Conservation (phyloP, 345 rosid genomes). For the Zanthoxylum bungeanum region DNA sequence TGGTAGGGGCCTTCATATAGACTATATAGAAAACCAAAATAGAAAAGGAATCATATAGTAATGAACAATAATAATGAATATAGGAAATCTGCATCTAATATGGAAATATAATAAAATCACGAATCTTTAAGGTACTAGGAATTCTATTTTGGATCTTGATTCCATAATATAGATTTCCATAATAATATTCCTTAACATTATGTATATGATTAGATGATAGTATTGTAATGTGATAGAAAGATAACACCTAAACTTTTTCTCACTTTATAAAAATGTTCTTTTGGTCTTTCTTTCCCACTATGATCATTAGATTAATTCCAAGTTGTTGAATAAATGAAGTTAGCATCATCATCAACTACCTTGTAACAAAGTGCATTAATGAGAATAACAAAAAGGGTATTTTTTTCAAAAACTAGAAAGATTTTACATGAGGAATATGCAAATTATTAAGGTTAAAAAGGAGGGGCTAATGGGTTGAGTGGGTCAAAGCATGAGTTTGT, state of each 20-base stretch:
- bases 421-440: background rate
- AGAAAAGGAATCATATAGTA: too few relatives aligned
- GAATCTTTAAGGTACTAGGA: too few relatives aligned
- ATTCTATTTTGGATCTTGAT: too few relatives aligned
- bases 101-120: too few relatives aligned
- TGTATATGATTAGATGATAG: background rate
- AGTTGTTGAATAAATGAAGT: constrained; percentile 15
- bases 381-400: constrained; percentile 12
- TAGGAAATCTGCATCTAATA: too few relatives aligned
- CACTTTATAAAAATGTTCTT: too few relatives aligned
- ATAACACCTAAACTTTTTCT: background rate
- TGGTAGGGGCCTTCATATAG: too few relatives aligned
- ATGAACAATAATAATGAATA: too few relatives aligned
- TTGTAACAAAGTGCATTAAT: constrained; percentile 19
- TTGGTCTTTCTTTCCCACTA: background rate
- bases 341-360: constrained; percentile 27
- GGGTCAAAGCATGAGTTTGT: constrained; percentile 22
- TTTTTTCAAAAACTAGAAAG: background rate
- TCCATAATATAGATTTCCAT: too few relatives aligned
- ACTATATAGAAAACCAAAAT: too few relatives aligned
- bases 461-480: background rate
- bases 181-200: too few relatives aligned
- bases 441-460: background rate
- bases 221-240: background rate
- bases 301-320: background rate